These are phyloP conservation scores for Alternaria tenuissima DNA, from an alignment of 2,329 filamentous ascomycete species.

Conservation along the genomic window DNA sequence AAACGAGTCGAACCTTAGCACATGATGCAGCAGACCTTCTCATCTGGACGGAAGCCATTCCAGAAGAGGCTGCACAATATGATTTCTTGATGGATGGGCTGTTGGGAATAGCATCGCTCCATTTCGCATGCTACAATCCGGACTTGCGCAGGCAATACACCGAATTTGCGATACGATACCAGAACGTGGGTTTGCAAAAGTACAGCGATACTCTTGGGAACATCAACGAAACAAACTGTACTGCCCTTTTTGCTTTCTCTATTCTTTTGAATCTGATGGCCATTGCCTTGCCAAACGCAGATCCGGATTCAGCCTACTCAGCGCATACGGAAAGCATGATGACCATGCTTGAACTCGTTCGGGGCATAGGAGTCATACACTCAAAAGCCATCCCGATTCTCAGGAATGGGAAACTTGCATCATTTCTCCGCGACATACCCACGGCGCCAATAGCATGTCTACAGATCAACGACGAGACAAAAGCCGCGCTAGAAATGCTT, in stretches of 20 bases:
- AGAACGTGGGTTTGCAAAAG: constrained; percentile 5
- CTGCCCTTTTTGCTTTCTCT: constrained; percentile 12
- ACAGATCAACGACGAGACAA: no score
- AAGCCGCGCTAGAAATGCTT: no score
- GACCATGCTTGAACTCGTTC: neutral
- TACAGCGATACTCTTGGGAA: constrained; percentile 9
- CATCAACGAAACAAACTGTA: constrained; percentile 14
- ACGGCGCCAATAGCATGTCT: no score
- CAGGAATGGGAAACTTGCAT: no score
- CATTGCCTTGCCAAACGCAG: constrained; percentile 12
- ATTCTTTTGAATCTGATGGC: constrained; percentile 8
- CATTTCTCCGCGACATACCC: no score
- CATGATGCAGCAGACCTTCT: constrained; percentile 2
- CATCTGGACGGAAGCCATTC: constrained; percentile 11
- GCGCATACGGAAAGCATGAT: neutral
- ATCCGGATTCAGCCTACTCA: neutral
- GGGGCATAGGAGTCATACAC: neutral
- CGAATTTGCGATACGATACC: constrained; percentile 13
- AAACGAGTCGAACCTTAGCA: constrained; percentile 4
- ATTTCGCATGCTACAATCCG: constrained; percentile 14
- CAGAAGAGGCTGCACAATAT: constrained; percentile 12
- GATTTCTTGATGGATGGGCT: constrained; percentile 21
- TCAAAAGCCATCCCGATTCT: neutral
- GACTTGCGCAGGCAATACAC: constrained; percentile 10
- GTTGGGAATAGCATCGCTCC: constrained; percentile 17